Evolutionary conservation across 2,329 filamentous ascomycete genomes (phyloP).

Genomic region (Fusarium nodosum): DNA sequence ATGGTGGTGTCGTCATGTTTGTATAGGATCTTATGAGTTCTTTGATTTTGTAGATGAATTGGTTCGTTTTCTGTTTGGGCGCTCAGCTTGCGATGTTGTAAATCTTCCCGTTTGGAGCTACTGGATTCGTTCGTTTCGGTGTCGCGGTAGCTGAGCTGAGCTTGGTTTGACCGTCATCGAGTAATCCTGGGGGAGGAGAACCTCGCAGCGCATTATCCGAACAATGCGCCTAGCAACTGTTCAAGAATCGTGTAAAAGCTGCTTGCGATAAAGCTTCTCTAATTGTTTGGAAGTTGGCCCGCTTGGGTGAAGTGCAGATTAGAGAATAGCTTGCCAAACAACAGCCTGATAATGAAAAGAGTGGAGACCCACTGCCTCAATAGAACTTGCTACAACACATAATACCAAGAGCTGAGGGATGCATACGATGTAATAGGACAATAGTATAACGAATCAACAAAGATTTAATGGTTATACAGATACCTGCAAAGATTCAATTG

Average conservation of each 20-base stretch:
- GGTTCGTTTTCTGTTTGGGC: not conserved
- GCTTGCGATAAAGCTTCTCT: slow-evolving; percentile 23
- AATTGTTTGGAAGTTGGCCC: slow-evolving; percentile 20
- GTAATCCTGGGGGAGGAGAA: slow-evolving; percentile 25
- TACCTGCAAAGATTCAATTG: not conserved
- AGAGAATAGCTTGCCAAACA: slow-evolving; percentile 30
- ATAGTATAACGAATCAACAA: not conserved
- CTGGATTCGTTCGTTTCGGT: slow-evolving; percentile 43
- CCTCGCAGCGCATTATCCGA: slow-evolving; percentile 51
- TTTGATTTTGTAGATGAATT: slow-evolving; percentile 6
- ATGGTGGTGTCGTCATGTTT: slow-evolving; percentile 62
- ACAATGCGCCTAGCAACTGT: slow-evolving; percentile 31
- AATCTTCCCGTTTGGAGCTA: slow-evolving; percentile 19
- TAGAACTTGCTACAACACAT: not conserved
- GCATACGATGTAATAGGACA: not conserved
- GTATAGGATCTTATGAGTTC: not conserved
- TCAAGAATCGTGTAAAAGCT: slow-evolving; percentile 12
- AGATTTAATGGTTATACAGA: not conserved
- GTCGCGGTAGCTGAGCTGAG: slow-evolving; percentile 43
- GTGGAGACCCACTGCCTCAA: slow-evolving; percentile 13
- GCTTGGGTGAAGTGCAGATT: slow-evolving; percentile 31
- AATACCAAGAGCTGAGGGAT: not conserved
- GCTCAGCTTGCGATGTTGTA: slow-evolving; percentile 9
- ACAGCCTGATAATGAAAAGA: slow-evolving; percentile 28
- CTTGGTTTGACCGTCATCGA: slow-evolving; percentile 51